Evolutionary conservation across 2,329 filamentous ascomycete species (phyloP).

Genomic region (Didymella pinodella): DNA sequence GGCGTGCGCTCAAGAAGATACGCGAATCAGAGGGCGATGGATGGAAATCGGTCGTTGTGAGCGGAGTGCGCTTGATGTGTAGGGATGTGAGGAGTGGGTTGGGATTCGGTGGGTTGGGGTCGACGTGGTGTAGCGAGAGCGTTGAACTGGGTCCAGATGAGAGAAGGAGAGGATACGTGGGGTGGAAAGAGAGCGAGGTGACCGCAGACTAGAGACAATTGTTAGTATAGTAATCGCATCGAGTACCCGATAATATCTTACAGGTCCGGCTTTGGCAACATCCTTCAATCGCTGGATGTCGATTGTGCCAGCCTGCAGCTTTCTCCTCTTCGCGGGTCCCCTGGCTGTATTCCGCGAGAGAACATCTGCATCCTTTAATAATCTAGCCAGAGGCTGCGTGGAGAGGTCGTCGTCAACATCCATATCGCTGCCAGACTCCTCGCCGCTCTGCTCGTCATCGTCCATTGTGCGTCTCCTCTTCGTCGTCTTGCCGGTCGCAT

Average conservation of each 20-base stretch:
- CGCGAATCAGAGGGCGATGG: conserved; percentile 71
- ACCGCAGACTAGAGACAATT: conserved; percentile 67
- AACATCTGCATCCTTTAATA: conserved; percentile 77
- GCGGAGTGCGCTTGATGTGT: conserved; percentile 82
- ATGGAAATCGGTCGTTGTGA: conserved; percentile 83
- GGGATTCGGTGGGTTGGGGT: conserved; percentile 75
- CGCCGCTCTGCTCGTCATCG: conserved; percentile 51
- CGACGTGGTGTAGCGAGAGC: conserved; percentile 88
- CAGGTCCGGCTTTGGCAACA: conserved; percentile 77
- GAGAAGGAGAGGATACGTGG: conserved; percentile 83
- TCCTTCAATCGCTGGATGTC: conserved; percentile 91
- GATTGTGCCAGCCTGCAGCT: conserved; percentile 84
- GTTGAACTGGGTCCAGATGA: conserved; percentile 87
- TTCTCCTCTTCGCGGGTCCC: conserved; percentile 66
- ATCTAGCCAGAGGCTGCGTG: conserved; percentile 77
- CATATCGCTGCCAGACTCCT: conserved; percentile 64
- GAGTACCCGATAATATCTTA: conserved; percentile 43
- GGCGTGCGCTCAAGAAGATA: conserved; percentile 86
- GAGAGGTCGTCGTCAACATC: conserved; percentile 62
- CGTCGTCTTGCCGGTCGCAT: conserved; percentile 53
- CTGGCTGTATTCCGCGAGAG: conserved; percentile 64
- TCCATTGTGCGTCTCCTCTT: conserved; percentile 58
- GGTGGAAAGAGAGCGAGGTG: conserved; percentile 87
- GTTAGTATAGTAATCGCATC: conserved; percentile 24
- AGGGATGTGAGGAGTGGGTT: conserved; percentile 92